Evolutionary conservation across 768 basidiomycete species (phyloP), one percentile per base, ranked within the genome.

Genomic region (Jaapia argillacea): DNA sequence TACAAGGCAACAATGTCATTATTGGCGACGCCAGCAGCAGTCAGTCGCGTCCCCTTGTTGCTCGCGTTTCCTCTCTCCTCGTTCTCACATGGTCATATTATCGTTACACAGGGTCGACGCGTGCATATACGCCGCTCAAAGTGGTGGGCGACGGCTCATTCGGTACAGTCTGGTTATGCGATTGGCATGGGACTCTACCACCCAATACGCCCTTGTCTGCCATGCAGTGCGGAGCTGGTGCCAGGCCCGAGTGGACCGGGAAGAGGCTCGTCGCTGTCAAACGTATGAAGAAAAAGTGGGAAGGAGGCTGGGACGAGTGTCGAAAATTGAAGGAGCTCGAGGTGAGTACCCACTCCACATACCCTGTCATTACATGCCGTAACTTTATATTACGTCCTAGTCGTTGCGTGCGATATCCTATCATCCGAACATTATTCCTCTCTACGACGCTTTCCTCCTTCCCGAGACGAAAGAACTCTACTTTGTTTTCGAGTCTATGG

Each of bases 401-500:
- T 98, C 96, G 21, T 72, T 99, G 48, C 87, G 90, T 43, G 81
- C 82, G 48, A 97, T 99, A 58, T 83, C 92, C 25, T 84, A 86
- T 59, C 96, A 99, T 64, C 87, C 87, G 22, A 92, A 94, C 60
- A 90, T 99, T 66, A 97, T 99, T 61, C 94, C 96, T 46, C 74
- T 99, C 53, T 99, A 98, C 71, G 96, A 99, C 65, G 93, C 90
- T 57, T 99, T 98, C 70, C 86, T 99, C 52, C 79, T 92, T n/a
- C 96, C 96, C 4, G 77, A 81, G 52, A 77, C 89, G 48, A 90
- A 89, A 63, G 93, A 99, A 64, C 87, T 99, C 54, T 96, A 98
- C 64, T 98, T 98, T 58, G 94, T 98, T 38, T 99, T 99, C 64
- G 96, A 99, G 66, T 93, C 92, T 56, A 98, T 99, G 96, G 96